Conservation (phyloP, 345 rosid species). For the Luvunga scandens region DNA sequence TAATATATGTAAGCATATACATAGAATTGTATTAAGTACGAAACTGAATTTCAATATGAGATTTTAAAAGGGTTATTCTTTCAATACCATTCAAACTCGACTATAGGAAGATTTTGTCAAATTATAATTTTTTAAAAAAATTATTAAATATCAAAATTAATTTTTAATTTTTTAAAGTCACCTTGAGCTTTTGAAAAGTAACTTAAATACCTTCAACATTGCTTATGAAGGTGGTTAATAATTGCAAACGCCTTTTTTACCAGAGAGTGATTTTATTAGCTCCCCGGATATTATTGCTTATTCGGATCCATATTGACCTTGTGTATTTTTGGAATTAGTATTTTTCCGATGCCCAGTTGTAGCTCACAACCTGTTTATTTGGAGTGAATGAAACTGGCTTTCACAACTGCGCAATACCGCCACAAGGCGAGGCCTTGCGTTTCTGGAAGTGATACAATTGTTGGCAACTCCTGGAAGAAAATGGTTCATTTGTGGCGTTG, state of each 20-base stretch:
- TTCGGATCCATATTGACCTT: neutral
- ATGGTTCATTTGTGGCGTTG: constrained; percentile 21
- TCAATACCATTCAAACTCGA: no score
- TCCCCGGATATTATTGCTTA: neutral
- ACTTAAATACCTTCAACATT: no score
- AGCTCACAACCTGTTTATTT: constrained; percentile 1
- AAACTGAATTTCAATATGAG: no score
- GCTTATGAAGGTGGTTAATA: no score
- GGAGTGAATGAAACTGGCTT: neutral
- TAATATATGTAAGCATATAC: no score
- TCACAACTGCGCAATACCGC: neutral
- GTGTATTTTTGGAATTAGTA: neutral
- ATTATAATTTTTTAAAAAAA: no score
- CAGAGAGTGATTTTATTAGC: neutral
- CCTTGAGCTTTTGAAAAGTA: no score
- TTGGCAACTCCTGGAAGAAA: constrained; percentile 11
- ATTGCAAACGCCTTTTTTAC: neutral
- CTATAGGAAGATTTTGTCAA: no score
- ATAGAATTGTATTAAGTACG: no score
- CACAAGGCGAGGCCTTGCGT: neutral
- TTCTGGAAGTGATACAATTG: constrained; percentile 2
- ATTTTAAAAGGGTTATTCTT: no score
- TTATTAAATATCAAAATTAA: no score
- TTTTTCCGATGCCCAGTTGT: neutral
- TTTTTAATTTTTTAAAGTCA: no score